Conservation (phyloP, 345 rosid species). For the Fremontodendron californicum region DNA sequence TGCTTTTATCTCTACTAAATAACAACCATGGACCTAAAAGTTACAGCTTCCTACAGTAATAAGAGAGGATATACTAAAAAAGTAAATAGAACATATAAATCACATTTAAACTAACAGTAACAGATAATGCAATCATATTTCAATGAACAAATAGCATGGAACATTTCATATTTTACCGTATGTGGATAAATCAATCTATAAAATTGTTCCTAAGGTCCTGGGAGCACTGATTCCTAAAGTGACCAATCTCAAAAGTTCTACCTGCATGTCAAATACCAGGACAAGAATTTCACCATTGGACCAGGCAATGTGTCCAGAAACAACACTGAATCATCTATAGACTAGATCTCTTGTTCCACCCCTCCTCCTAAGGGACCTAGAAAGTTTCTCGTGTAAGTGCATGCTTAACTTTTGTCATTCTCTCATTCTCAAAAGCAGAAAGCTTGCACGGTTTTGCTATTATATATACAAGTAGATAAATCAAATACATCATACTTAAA, state of each 20-base stretch:
- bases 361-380: conserved; percentile 3
- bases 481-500: not conserved
- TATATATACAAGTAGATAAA: not conserved
- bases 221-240: not conserved
- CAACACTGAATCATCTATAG: not conserved
- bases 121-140: not conserved
- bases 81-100: not conserved
- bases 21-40: not conserved
- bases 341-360: conserved; percentile 3
- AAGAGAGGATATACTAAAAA: not conserved
- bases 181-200: too few species aligned
- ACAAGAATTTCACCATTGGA: not conserved
- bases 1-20: not conserved
- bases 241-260: not conserved
- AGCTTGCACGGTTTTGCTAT: not conserved
- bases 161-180: not conserved
- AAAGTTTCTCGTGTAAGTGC: not conserved
- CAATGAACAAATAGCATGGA: not conserved
- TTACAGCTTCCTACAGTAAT: not conserved
- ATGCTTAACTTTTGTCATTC: not conserved
- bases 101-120: not conserved
- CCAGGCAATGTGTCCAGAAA: not conserved
- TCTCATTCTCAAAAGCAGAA: not conserved
- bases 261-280: not conserved
- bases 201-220: not conserved